Evolutionary conservation across 257 asterid species (phyloP), one percentile per base, ranked within the genome.

Genomic region (Echites panduratus): DNA sequence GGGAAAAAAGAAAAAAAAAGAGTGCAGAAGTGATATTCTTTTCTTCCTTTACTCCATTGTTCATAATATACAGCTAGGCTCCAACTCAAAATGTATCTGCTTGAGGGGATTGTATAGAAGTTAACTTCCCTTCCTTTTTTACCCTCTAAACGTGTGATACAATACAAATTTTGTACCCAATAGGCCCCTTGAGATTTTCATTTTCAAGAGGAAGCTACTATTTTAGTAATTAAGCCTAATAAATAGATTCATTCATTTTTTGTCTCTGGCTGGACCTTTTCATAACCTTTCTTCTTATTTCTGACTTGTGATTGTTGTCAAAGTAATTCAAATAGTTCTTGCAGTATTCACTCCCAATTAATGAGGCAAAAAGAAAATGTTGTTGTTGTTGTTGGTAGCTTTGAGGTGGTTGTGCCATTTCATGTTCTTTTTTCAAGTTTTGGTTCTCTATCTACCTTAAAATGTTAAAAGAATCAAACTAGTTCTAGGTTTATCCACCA

Each of bases 1-100:
- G 19, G 5, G 4, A 16, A 16, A 16, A 50, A 16, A 17, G 12
- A 49, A 16, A 70, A 64, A 58, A 50, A 56, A 62, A 72, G 74
- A 48, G 78, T 62, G 75, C 76, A 81, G 76, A 74, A 45, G n/a
- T 13, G 44, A 2, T 29, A 77, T 44, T 71, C 72, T 65, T 81
- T 65, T 69, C 69, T 79, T 50, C 50, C 70, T 44, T 38, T 19
- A 67, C 35, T 68, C 48, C 73, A 73, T 78, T 75, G 80, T 73
- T 75, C 49, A 78, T 82, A 84, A 82, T 76, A 83, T 74, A 83
- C 67, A 52, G 65, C 11, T 81, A 66, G 82, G 79, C 72, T 73
- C 76, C 5, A 54, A 77, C 43, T 29, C 38, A 53, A 54, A 68
- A 20, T 64, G 73, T 75, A 71, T 66, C 73, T 71, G 56, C 66